phyloP scores from a whole-genome alignment of 2,329 filamentous ascomycete species.

The Penicillium sp. region DNA sequence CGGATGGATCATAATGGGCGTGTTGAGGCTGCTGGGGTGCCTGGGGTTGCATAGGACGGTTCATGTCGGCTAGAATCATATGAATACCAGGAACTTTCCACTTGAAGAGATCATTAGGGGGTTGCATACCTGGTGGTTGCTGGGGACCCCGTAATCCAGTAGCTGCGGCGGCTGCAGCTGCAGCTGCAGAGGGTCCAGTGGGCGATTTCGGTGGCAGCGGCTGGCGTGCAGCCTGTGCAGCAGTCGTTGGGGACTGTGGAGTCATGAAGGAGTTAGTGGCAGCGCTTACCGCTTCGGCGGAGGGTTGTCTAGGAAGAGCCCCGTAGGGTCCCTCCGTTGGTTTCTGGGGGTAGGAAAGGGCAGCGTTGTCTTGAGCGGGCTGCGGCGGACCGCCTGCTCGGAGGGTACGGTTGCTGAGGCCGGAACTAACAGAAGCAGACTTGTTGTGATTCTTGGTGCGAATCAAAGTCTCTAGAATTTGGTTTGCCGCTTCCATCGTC shows the following conservation, averaged over 20 bases:
- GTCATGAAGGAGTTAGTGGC: slow-evolving; percentile 43
- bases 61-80: slow-evolving; percentile 39
- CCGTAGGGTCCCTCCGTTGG: slow-evolving; percentile 39
- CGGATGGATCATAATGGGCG: slow-evolving; percentile 45
- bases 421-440: slow-evolving; percentile 50
- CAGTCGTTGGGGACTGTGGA: slow-evolving; percentile 47
- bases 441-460: slow-evolving; percentile 72
- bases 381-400: slow-evolving; percentile 54
- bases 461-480: slow-evolving; percentile 84
- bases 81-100: too few relatives aligned
- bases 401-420: slow-evolving; percentile 66
- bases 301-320: slow-evolving; percentile 37
- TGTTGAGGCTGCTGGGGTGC: slow-evolving; percentile 47
- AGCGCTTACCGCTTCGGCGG: slow-evolving; percentile 44
- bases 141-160: slow-evolving; percentile 48
- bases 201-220: slow-evolving; percentile 50
- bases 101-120: too few relatives aligned
- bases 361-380: slow-evolving; percentile 38
- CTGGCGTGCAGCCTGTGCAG: slow-evolving; percentile 38
- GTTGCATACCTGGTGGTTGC: slow-evolving; percentile 39
- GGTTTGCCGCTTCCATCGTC: slow-evolving; percentile 95
- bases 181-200: slow-evolving; percentile 48
- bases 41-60: slow-evolving; percentile 34
- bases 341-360: slow-evolving; percentile 37
- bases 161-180: slow-evolving; percentile 51